Conservation (phyloP, 2,329 filamentous ascomycete species). For the Aspergillus oerlinghausenensis region DNA sequence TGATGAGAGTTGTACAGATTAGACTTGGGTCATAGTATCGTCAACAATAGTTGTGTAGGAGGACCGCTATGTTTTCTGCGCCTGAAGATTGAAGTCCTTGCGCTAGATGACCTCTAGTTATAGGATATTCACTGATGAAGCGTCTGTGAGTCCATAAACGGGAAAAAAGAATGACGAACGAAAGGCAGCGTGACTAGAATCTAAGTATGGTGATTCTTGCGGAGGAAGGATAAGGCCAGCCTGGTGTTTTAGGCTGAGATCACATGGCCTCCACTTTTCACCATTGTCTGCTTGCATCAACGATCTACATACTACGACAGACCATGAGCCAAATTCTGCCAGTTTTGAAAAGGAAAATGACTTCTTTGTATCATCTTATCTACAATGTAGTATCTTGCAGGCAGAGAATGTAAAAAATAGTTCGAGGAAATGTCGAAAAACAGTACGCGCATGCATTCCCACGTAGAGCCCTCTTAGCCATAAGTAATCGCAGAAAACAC, state of each 20-base stretch:
- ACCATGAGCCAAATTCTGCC: not conserved
- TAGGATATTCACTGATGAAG: not conserved
- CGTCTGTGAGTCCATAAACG: not conserved
- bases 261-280: conserved; percentile 13
- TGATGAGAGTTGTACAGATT: not conserved
- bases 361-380: not conserved
- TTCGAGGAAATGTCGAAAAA: not conserved
- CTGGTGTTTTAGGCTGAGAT: conserved; percentile 23
- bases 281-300: not conserved
- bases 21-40: conserved; percentile 10
- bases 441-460: not conserved
- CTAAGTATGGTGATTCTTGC: not conserved
- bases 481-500: not conserved
- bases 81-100: not conserved
- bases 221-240: conserved; percentile 20
- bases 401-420: not conserved
- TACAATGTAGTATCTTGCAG: not conserved
- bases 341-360: not conserved
- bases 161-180: not conserved
- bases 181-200: not conserved
- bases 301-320: not conserved
- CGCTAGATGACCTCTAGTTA: not conserved
- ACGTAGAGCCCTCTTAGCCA: not conserved
- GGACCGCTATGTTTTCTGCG: not conserved
- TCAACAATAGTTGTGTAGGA: not conserved